Evolutionary conservation across 306 rosid species (phyloP).

Genomic region (Fagus crenata): DNA sequence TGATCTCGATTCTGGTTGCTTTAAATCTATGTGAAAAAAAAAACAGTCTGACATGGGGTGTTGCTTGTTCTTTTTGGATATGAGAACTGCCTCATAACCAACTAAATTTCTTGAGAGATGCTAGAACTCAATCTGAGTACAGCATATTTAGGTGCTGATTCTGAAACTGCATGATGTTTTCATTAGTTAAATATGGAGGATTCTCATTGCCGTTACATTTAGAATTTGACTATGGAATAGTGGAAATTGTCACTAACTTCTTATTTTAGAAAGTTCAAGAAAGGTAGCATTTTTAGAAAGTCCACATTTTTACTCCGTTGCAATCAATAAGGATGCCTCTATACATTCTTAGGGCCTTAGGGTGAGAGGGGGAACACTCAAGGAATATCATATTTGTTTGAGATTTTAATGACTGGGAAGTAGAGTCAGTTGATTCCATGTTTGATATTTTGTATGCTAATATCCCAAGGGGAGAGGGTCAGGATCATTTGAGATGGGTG

Average conservation of each 20-base stretch:
- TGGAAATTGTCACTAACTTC: neutral
- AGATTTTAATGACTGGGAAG: no score
- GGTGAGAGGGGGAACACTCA: no score
- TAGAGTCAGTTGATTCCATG: no score
- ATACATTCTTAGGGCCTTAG: no score
- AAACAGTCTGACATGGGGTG: slow-evolving; percentile 14
- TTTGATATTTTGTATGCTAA: no score
- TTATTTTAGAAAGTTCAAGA: neutral
- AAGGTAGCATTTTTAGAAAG: neutral
- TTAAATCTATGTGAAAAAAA: slow-evolving; percentile 9
- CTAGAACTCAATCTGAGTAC: neutral
- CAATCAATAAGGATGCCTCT: no score
- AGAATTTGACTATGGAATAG: neutral
- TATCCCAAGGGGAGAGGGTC: no score
- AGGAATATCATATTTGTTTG: no score
- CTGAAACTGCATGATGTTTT: neutral
- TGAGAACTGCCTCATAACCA: neutral
- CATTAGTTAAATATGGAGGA: neutral
- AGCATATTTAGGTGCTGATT: neutral
- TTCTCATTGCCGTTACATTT: neutral
- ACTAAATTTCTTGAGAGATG: neutral
- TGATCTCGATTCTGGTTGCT: slow-evolving; percentile 8
- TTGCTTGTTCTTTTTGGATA: neutral
- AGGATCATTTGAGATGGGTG: no score
- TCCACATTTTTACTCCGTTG: no score